These are phyloP conservation scores for Exophiala aquamarina DNA, from an alignment of 2,329 filamentous ascomycete species.

Conservation along the genomic window DNA sequence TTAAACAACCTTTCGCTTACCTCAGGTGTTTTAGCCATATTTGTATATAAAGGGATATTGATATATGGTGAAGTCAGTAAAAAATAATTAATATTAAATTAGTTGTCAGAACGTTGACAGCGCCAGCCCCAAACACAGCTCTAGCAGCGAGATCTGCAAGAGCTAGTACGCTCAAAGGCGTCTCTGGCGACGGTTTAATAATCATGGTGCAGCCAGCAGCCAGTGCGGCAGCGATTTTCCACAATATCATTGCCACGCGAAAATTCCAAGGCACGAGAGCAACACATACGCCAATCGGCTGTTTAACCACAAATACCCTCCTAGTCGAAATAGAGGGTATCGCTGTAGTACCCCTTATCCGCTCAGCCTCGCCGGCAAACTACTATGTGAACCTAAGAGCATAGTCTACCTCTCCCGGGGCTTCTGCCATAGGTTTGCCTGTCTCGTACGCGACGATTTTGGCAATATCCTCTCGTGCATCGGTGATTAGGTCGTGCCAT, in stretches of 20 bases:
- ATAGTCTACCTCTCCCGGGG: conserved; percentile 58
- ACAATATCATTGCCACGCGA: conserved; percentile 65
- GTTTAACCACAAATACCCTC: conserved; percentile 69
- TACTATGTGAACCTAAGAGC: conserved; percentile 56
- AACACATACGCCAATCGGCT: conserved; percentile 67
- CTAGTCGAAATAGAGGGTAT: conserved; percentile 60
- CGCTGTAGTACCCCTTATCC: conserved; percentile 60
- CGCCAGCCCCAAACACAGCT: conserved; percentile 58
- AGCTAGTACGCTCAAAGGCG: conserved; percentile 62
- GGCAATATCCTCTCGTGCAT: conserved; percentile 61
- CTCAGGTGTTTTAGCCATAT: conserved; percentile 37
- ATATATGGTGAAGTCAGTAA: too few relatives aligned
- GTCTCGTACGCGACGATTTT: conserved; percentile 64
- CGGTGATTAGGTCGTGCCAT: conserved; percentile 64
- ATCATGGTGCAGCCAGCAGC: conserved; percentile 69
- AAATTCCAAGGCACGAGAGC: conserved; percentile 74
- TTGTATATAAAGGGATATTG: too few relatives aligned
- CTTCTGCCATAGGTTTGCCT: conserved; percentile 58
- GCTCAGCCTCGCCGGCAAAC: conserved; percentile 62
- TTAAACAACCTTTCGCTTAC: conserved; percentile 49
- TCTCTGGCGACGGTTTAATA: conserved; percentile 67
- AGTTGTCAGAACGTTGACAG: conserved; percentile 62
- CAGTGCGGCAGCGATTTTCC: conserved; percentile 66
- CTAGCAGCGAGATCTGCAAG: conserved; percentile 57
- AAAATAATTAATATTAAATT: too few relatives aligned